A percentile compares a stretch with the other conserved stretches of the same genome.
phyloP scores from a whole-genome alignment of 768 basidiomycete genomes.

The Pleurotus salmoneostramineus region DNA sequence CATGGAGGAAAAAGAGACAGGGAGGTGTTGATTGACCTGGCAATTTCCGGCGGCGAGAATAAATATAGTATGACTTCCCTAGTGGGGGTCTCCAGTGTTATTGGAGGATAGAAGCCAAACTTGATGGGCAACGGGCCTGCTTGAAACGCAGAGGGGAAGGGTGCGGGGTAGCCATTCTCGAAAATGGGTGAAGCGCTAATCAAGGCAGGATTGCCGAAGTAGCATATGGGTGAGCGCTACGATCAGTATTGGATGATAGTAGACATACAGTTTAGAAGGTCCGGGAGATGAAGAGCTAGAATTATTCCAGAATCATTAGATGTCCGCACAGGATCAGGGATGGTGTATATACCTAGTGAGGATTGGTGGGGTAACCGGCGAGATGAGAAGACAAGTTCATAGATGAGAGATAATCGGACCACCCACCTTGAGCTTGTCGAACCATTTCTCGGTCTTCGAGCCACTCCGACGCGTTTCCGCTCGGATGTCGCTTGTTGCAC shows the following conservation, averaged over 20 bases:
- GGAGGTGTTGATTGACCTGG: slow-evolving; percentile 29
- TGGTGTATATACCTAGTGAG: slow-evolving; percentile 16
- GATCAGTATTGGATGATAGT: slow-evolving; percentile 9
- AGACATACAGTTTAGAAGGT: slow-evolving; percentile 35
- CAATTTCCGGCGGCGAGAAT: slow-evolving; percentile 68
- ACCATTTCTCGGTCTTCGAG: slow-evolving; percentile 59
- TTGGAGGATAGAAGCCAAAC: slow-evolving; percentile 47
- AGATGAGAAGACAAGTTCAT: not conserved
- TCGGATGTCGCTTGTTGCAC: slow-evolving; percentile 85
- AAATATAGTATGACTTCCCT: slow-evolving; percentile 67
- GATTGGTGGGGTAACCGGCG: slow-evolving; percentile 15
- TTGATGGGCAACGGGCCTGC: slow-evolving; percentile 38
- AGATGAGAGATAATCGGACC: slow-evolving; percentile 8
- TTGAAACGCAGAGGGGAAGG: slow-evolving; percentile 19
- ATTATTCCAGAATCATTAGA: slow-evolving; percentile 15
- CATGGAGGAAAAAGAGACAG: slow-evolving; percentile 12
- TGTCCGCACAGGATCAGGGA: slow-evolving; percentile 8
- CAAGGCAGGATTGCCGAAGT: slow-evolving; percentile 15
- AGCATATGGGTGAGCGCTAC: slow-evolving; percentile 11
- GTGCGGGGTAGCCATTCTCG: slow-evolving; percentile 21
- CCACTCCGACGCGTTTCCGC: slow-evolving; percentile 64
- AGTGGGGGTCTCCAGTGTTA: slow-evolving; percentile 57
- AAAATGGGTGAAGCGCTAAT: slow-evolving; percentile 25
- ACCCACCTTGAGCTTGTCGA: slow-evolving; percentile 45
- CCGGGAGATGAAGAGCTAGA: slow-evolving; percentile 29